A percentile compares a stretch with the other conserved stretches of the same genome.
phyloP scores from a whole-genome alignment of 768 basidiomycete genomes.

The Glaciozyma martinii region DNA sequence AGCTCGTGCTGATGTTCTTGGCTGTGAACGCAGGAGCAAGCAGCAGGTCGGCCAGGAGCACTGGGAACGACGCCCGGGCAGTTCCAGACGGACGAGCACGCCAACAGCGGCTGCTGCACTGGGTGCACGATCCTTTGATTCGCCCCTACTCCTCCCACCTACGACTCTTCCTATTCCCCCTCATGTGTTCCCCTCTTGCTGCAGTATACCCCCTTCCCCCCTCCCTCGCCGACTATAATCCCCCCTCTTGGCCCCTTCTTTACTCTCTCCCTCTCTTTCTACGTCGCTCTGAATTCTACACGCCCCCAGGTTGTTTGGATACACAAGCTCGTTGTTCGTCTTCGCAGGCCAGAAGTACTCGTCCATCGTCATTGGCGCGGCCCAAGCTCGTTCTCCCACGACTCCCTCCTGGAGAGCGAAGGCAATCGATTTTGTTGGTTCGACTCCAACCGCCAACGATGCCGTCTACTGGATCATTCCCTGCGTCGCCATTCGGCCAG shows the following conservation, averaged over 20 bases:
- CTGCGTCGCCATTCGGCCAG: background rate
- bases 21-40: conserved; percentile 25
- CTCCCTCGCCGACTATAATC: background rate
- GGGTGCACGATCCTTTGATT: conserved; percentile 31
- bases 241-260: background rate
- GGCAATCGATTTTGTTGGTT: too few species aligned
- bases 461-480: background rate
- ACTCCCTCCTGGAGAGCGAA: too few species aligned
- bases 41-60: conserved; percentile 30
- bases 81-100: conserved; percentile 20
- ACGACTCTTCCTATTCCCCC: background rate
- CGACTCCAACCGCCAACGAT: too few species aligned
- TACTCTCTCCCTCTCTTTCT: background rate
- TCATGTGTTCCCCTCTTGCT: background rate
- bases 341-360: too few species aligned
- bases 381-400: too few species aligned
- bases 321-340: too few species aligned
- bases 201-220: background rate
- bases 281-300: background rate
- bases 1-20: background rate
- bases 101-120: conserved; percentile 30
- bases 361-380: background rate
- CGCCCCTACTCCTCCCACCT: too few species aligned
- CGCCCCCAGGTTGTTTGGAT: too few species aligned
- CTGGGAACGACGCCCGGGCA: background rate